Evolutionary conservation across 257 asterid genomes (phyloP).

Genomic region (Avicennia marina): DNA sequence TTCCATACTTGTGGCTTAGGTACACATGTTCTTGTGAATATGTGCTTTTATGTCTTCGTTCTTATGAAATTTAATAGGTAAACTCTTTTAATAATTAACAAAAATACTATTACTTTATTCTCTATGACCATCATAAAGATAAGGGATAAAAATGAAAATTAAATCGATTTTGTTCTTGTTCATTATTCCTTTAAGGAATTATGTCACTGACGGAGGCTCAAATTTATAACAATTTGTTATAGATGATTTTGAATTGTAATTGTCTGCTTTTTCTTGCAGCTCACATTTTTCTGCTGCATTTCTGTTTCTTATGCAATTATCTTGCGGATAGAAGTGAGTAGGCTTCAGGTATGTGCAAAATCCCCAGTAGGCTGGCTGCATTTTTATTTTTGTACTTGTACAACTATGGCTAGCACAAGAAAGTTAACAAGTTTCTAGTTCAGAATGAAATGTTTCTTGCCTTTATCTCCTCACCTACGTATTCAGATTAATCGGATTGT

Average conservation of each 20-base stretch:
- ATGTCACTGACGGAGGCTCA: neutral
- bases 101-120: neutral
- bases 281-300: slow-evolving; percentile 37
- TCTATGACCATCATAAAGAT: neutral
- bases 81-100: slow-evolving; percentile 1
- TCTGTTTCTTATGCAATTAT: slow-evolving; percentile 41
- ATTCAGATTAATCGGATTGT: neutral
- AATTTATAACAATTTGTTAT: neutral
- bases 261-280: slow-evolving; percentile 44
- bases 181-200: neutral
- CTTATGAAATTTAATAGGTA: neutral
- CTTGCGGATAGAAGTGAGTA: slow-evolving; percentile 50
- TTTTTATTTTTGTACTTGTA: slow-evolving; percentile 3
- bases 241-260: slow-evolving; percentile 14
- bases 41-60: neutral
- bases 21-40: neutral
- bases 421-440: neutral
- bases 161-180: neutral
- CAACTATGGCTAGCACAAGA: neutral
- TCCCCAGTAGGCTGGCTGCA: slow-evolving; percentile 14
- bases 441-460: slow-evolving; percentile 1
- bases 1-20: neutral
- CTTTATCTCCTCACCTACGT: slow-evolving; percentile 1
- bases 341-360: slow-evolving; percentile 70
- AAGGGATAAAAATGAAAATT: neutral